phyloP scores from a whole-genome alignment of 2,329 filamentous ascomycete species.

The Alternaria sp. region DNA sequence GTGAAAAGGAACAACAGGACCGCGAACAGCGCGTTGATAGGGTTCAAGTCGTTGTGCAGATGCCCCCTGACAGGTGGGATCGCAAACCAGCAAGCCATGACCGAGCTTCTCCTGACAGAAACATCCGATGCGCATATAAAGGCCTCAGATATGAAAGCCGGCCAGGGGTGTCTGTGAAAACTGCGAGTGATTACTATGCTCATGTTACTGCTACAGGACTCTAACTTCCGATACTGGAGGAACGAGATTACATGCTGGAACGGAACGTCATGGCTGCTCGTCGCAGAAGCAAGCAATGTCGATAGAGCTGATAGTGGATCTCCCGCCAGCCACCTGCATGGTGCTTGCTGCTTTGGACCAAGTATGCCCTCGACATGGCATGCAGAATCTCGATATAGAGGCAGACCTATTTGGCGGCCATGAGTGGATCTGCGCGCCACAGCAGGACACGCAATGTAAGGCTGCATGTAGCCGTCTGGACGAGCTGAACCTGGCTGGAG shows the following conservation, averaged over 20 bases:
- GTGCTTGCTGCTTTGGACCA: conserved; percentile 25
- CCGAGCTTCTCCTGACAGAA: conserved; percentile 38
- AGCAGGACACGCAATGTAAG: conserved; percentile 36
- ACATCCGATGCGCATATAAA: neutral
- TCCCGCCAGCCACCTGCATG: conserved; percentile 24
- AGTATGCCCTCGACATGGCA: conserved; percentile 21
- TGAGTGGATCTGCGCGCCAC: conserved; percentile 23
- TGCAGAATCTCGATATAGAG: conserved; percentile 21
- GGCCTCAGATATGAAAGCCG: neutral
- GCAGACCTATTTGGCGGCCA: conserved; percentile 11
- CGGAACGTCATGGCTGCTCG: conserved; percentile 13
- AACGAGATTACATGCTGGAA: conserved; percentile 32
- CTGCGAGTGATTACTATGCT: conserved; percentile 15
- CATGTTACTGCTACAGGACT: conserved; percentile 15
- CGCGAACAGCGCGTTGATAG: neutral
- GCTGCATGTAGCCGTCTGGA: conserved; percentile 37
- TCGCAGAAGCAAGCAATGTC: conserved; percentile 27
- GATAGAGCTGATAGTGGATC: conserved; percentile 24
- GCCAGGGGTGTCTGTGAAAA: conserved; percentile 10
- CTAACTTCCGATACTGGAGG: conserved; percentile 20
- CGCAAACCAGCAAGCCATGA: neutral
- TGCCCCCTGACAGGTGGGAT: neutral
- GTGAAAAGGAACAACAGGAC: neutral
- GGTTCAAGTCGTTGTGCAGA: neutral
- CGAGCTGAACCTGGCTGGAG: conserved; percentile 38